These are phyloP conservation scores for Aspergillus avenaceus DNA, from an alignment of 495 filamentous ascomycete species.

Conservation along the genomic window DNA sequence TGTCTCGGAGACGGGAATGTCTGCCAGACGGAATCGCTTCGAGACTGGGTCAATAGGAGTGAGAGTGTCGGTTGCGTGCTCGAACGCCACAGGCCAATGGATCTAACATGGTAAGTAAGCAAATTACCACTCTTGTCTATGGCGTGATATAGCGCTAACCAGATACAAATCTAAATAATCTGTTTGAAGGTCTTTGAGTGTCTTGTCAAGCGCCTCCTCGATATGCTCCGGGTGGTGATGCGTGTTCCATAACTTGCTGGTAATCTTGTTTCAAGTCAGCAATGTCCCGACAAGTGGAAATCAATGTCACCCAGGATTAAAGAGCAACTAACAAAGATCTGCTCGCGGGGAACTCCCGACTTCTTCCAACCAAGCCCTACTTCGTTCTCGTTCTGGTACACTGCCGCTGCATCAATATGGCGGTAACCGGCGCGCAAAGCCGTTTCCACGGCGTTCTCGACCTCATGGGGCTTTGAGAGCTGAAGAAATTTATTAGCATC, in stretches of 20 bases:
- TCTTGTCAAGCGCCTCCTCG: constrained; percentile 38
- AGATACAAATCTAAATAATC: constrained; percentile 42
- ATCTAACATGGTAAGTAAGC: constrained; percentile 14
- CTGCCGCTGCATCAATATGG: constrained; percentile 36
- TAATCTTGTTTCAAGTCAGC: constrained; percentile 20
- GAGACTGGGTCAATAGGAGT: constrained; percentile 29
- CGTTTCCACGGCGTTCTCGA: constrained; percentile 44
- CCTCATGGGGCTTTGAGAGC: constrained; percentile 46
- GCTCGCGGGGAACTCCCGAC: constrained; percentile 34
- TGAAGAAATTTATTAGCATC: constrained; percentile 9
- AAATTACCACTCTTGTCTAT: not conserved
- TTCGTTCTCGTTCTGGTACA: constrained; percentile 41
- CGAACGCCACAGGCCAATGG: constrained; percentile 48
- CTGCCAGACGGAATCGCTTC: constrained; percentile 31
- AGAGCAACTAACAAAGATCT: constrained; percentile 35
- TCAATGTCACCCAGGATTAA: not conserved
- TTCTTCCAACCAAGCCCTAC: constrained; percentile 41
- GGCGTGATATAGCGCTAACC: too few species aligned
- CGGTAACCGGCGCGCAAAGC: constrained; percentile 47
- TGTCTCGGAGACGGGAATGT: constrained; percentile 37
- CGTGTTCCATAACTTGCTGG: constrained; percentile 44
- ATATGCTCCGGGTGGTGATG: constrained; percentile 40
- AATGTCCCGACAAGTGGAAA: not conserved
- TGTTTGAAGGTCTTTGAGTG: constrained; percentile 37
- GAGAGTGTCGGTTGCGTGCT: constrained; percentile 57